Evolutionary conservation across 1,284 basidiomycete genomes (phyloP).

Genomic region (Trichosporon faecale): DNA sequence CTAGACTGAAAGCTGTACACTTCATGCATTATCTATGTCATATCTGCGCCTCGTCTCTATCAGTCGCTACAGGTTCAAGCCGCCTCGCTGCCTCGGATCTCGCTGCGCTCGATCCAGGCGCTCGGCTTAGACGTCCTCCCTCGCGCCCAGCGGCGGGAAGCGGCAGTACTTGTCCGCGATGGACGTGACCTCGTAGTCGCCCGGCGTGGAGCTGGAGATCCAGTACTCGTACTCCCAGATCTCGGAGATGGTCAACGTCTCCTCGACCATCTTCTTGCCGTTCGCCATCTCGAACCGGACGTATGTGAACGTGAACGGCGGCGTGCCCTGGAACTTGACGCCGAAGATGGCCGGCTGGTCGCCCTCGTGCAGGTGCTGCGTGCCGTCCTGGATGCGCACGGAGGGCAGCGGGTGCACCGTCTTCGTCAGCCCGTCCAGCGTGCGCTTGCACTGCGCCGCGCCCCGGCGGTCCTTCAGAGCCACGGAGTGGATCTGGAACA

Average conservation of each 20-base stretch:
- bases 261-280: slow-evolving; percentile 61
- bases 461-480: slow-evolving; percentile 69
- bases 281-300: slow-evolving; percentile 60
- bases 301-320: slow-evolving; percentile 94
- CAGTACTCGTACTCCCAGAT: slow-evolving; percentile 74
- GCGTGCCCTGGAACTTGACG: slow-evolving; percentile 81
- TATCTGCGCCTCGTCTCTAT: not conserved
- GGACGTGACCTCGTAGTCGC: slow-evolving; percentile 69
- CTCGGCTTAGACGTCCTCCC: slow-evolving; percentile 16
- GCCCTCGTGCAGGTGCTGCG: slow-evolving; percentile 86
- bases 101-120: not conserved
- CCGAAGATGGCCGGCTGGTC: slow-evolving; percentile 83
- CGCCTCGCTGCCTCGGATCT: not conserved
- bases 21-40: slow-evolving; percentile 1
- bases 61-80: not conserved
- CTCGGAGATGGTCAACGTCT: slow-evolving; percentile 79
- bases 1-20: not conserved
- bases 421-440: slow-evolving; percentile 71
- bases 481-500: slow-evolving; percentile 76
- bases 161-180: slow-evolving; percentile 79
- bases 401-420: slow-evolving; percentile 78
- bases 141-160: slow-evolving; percentile 60
- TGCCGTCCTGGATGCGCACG: slow-evolving; percentile 81
- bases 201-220: slow-evolving; percentile 82
- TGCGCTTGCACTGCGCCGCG: slow-evolving; percentile 69